Base-by-base conservation (phyloP, 805 yeast genomes). In the Candida arabinofermentans region DNA sequence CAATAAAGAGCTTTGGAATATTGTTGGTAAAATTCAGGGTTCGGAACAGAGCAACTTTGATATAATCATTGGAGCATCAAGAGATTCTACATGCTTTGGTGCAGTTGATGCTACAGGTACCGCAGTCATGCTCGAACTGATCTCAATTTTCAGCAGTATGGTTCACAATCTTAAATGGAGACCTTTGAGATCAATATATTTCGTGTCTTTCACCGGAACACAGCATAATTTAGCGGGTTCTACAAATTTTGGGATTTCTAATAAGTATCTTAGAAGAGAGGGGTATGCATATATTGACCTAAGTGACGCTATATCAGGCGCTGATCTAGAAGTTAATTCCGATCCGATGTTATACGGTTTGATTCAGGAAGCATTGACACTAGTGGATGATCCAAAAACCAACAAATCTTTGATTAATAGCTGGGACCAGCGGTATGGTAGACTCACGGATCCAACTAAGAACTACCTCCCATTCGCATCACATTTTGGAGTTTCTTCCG, bases 141-240 rank as follows among this genome's bases (percentile, higher is more conserved):
- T 86, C 8, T 77, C 83, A 42, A 59, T 85, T 0, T 77, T 89
- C 40, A 78, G 86, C 17, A 70, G 77, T 22, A 66, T 89, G 60
- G 80, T 76, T 44, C 70, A 77, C 39, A 69, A 79, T 27, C 74
- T 72, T 51, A 78, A 81, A 45, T 90, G 97, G 97, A 67, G 70
- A 35, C 97, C 98, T 0, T 61, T 88, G 30, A 74, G 98, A 59
- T 72, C 90, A 3, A 81, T 90, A 12, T 82, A 83, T 55, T 89
- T 90, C 64, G 78, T 79, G 0, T 86, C 96, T 0, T 88, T 85
- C 67, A 95, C 90, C 53, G 96, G 86, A 1, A 67, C 84, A 0
- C 79, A 81, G 46, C 88, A 83, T 54, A 89, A 89, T 57, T 66
- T 72, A 50, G 96, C 93, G 0, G 98, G 98, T 0, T 72, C 86